Evolutionary conservation across 2,329 filamentous ascomycete genomes (phyloP), one percentile per base, ranked within the genome.

Genomic region (Meredithiella fracta): DNA sequence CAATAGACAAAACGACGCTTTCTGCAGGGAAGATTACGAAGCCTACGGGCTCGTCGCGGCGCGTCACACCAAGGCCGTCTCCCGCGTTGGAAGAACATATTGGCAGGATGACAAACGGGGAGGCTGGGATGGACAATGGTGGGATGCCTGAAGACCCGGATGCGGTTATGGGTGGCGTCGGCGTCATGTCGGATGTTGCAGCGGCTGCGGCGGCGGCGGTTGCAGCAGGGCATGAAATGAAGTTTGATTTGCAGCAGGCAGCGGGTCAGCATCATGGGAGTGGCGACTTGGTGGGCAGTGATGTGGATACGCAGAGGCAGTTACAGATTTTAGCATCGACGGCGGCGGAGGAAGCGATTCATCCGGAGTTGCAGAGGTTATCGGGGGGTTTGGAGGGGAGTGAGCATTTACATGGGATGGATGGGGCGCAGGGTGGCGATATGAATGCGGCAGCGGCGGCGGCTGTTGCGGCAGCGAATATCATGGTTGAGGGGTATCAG

Each of bases 331-430:
- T 56, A 22, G 63, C 63, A 51, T 61, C 62, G 29, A 59, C 47
- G 1, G 29, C 59, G 50, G 55, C 59, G 51, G 61, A 64, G 55
- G 58, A 59, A 37, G 59, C 59, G 54, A 60, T 64, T 51, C 62
- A 64, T 44, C 62, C 62, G 50, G 62, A 61, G 47, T 60, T 64
- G 7, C 62, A 64, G 34, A 57, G 64, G 59, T 53, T 65, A 60
- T 38, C 29, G n/a, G 50, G 50, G 3, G 17, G 34, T 23, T 38
- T 52, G 22, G 29, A 52, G n/a, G 20, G 11, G 20, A 38, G 22
- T 23, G 29, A n/a, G 4, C 44, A 49, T 49, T 17, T 52, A 3
- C 50, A 52, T 14, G 31, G 31, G 4, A 37, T 52, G 50, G 34
- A 38, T 17, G 29, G n/a, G n/a, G 50, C 9, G 9, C 44, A n/a